phyloP scores from a whole-genome alignment of 2,329 filamentous ascomycete genomes.

The Epichloe sibirici region DNA sequence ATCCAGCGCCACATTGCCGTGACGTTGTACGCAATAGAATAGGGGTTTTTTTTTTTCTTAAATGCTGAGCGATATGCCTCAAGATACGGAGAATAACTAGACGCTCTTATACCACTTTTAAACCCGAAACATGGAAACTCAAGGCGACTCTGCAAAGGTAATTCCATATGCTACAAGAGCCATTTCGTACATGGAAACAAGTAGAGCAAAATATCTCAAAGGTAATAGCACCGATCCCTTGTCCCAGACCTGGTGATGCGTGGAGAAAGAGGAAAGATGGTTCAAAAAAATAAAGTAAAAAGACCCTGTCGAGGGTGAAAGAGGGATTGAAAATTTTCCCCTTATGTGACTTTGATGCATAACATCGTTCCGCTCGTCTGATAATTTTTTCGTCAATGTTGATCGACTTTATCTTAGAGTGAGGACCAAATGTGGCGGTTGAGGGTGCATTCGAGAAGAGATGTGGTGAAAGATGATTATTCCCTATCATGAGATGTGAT shows the following conservation, averaged over 20 bases:
- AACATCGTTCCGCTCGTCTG: background rate
- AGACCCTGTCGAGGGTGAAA: background rate
- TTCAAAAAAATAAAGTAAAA: background rate
- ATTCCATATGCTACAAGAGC: background rate
- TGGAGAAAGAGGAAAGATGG: background rate
- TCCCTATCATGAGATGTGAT: background rate
- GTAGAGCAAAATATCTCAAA: background rate
- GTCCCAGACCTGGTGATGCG: background rate
- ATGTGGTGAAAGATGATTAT: background rate
- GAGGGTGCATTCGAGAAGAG: background rate
- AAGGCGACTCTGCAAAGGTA: background rate
- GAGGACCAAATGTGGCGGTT: background rate
- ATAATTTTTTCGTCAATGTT: background rate
- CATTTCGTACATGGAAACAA: constrained; percentile 1
- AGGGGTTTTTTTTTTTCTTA: too few relatives aligned
- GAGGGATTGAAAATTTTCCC: background rate
- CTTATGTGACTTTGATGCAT: background rate
- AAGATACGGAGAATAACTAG: too few relatives aligned
- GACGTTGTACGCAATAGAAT: too few relatives aligned
- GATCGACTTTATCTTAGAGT: background rate
- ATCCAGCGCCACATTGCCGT: too few relatives aligned
- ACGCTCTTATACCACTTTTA: too few relatives aligned
- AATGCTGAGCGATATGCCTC: too few relatives aligned
- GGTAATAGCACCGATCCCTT: background rate
- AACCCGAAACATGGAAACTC: too few relatives aligned